These are phyloP conservation scores for Globisporangium cederbergense DNA, from an alignment of 352 stramenopile species.

Conservation along the genomic window DNA sequence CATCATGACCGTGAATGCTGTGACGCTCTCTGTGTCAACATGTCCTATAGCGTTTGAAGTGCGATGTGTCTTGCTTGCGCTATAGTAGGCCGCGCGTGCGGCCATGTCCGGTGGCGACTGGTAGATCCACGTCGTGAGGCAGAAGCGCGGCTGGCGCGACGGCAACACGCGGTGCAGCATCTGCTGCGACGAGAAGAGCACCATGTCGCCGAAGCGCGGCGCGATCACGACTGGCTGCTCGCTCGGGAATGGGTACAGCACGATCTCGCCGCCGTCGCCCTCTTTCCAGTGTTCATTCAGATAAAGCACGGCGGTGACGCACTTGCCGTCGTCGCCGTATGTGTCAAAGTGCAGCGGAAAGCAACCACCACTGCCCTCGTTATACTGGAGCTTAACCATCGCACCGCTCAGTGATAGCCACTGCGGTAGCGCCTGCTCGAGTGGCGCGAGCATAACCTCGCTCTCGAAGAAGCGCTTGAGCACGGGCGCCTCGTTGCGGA, in stretches of 20 bases:
- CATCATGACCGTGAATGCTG: conserved; percentile 30
- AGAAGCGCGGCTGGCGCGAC: conserved; percentile 39
- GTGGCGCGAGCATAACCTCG: conserved; percentile 42
- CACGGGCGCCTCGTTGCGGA: conserved; percentile 33
- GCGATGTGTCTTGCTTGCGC: not conserved
- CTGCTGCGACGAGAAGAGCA: conserved; percentile 77
- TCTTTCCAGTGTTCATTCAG: conserved; percentile 75
- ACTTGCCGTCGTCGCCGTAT: conserved; percentile 80
- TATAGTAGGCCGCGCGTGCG: conserved; percentile 27
- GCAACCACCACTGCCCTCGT: conserved; percentile 67
- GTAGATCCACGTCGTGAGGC: conserved; percentile 77
- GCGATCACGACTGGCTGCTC: conserved; percentile 39
- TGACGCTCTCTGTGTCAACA: not conserved
- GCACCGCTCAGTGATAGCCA: conserved; percentile 45
- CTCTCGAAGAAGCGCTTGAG: conserved; percentile 61
- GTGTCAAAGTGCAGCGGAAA: conserved; percentile 88
- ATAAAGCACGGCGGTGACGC: conserved; percentile 80
- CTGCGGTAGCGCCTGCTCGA: conserved; percentile 28
- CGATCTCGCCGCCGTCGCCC: conserved; percentile 74
- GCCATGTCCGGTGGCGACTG: conserved; percentile 21
- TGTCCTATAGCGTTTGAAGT: not conserved
- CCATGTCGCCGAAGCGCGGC: conserved; percentile 59
- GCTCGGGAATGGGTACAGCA: conserved; percentile 75
- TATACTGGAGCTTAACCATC: conserved; percentile 84
- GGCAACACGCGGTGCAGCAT: conserved; percentile 80